These are phyloP conservation scores for Neurospora sp. DNA, from an alignment of 495 filamentous ascomycete species.

Conservation along the genomic window DNA sequence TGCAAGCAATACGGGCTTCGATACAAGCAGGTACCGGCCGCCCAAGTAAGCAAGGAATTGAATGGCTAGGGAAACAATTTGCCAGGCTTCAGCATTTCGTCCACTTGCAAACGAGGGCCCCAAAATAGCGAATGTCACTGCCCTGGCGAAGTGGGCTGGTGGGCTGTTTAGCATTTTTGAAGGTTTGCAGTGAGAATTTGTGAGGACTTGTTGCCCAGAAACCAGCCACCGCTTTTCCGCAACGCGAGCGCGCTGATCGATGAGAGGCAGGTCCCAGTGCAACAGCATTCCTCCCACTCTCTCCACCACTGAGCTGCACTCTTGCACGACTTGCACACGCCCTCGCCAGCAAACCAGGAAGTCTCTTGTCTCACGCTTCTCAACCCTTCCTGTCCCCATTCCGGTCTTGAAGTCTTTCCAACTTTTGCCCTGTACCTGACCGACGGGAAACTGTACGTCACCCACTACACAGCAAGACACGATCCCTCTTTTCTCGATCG, in stretches of 20 bases:
- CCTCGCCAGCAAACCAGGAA: neutral
- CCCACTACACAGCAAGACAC: neutral
- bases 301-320: neutral
- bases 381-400: neutral
- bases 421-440: neutral
- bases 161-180: neutral
- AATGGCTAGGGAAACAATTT: neutral
- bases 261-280: neutral
- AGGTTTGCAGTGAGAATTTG: neutral
- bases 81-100: neutral
- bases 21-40: neutral
- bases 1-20: too few relatives aligned
- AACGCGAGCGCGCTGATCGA: neutral
- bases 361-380: neutral
- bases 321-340: neutral
- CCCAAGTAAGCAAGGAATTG: neutral
- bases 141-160: neutral
- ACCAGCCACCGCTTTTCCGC: neutral
- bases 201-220: neutral
- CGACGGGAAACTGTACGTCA: neutral
- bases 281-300: too few relatives aligned
- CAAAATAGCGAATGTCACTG: neutral
- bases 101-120: neutral
- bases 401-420: neutral
- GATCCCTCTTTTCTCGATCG: neutral